These are phyloP conservation scores for Aciculoconidium aculeatum DNA, from an alignment of 805 yeast genomes.

Conservation along the genomic window DNA sequence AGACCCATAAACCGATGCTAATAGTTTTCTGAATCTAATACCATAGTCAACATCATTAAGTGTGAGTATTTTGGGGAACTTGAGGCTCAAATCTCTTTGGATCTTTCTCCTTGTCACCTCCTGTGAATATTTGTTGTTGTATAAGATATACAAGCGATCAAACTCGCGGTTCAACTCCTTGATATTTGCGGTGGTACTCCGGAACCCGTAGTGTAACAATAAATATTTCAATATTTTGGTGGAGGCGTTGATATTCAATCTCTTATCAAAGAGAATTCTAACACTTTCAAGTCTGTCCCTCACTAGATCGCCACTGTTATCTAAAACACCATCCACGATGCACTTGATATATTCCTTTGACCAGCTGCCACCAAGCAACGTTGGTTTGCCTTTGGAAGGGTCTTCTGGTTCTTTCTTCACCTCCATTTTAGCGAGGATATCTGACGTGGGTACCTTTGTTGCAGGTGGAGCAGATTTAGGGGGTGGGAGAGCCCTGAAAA, in stretches of 20 bases:
- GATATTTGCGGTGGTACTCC: slow-evolving; percentile 4
- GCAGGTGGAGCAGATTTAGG: too few species aligned
- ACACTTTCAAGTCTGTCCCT: slow-evolving; percentile 10
- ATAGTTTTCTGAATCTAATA: slow-evolving; percentile 11
- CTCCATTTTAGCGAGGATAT: too few species aligned
- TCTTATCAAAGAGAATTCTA: slow-evolving; percentile 8
- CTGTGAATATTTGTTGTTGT: slow-evolving; percentile 1
- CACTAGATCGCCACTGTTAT: neutral
- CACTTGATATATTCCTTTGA: slow-evolving; percentile 13
- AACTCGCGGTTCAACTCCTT: slow-evolving; percentile 8
- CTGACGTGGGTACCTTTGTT: too few species aligned
- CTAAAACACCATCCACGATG: slow-evolving; percentile 6
- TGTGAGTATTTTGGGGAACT: slow-evolving; percentile 2
- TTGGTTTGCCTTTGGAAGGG: neutral
- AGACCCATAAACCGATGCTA: slow-evolving; percentile 11
- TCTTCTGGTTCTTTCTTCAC: neutral
- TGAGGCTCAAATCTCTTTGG: slow-evolving; percentile 1
- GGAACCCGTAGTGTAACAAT: slow-evolving; percentile 16
- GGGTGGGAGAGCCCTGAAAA: too few species aligned
- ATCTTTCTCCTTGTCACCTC: slow-evolving; percentile 4
- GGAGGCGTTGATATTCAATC: slow-evolving; percentile 9
- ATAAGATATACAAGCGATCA: slow-evolving; percentile 6
- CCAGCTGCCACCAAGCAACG: slow-evolving; percentile 13
- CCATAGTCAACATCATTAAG: slow-evolving; percentile 7
- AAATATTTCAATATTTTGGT: slow-evolving; percentile 10